phyloP scores from a whole-genome alignment of 2,329 filamentous ascomycete genomes.

The Penicillium sp. region DNA sequence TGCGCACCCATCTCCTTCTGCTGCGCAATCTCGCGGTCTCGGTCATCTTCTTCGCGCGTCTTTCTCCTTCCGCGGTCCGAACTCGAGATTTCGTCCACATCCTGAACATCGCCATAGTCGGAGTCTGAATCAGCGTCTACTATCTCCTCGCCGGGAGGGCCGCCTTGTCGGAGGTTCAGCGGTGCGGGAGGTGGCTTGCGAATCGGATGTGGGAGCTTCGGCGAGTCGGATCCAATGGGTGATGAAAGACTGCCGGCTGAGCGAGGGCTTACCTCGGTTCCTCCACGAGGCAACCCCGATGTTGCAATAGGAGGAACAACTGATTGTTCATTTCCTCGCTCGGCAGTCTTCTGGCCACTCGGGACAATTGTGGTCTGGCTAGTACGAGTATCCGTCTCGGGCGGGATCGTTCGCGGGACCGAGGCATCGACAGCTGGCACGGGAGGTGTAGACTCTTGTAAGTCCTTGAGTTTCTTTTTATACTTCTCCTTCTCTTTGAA shows the following conservation, averaged over 20 bases:
- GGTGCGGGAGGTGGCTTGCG: constrained; percentile 86
- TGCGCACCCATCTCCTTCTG: constrained; percentile 63
- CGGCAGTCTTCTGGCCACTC: background rate
- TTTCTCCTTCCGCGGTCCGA: constrained; percentile 72
- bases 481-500: constrained; percentile 95
- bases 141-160: constrained; percentile 46
- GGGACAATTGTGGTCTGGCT: background rate
- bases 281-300: constrained; percentile 15
- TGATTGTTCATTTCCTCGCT: background rate
- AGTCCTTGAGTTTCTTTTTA: constrained; percentile 83
- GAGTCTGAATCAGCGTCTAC: constrained; percentile 67
- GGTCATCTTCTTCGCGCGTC: constrained; percentile 86
- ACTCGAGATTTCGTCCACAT: constrained; percentile 64
- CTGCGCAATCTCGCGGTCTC: constrained; percentile 69
- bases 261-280: constrained; percentile 21
- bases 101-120: constrained; percentile 78
- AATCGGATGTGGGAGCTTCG: constrained; percentile 57
- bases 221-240: constrained; percentile 20
- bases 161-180: constrained; percentile 64
- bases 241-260: constrained; percentile 21
- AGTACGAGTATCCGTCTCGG: background rate
- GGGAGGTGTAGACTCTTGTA: constrained; percentile 52
- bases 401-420: constrained; percentile 9
- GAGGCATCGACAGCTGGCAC: constrained; percentile 27
- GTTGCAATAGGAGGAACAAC: constrained; percentile 7